Conservation (phyloP, 805 yeast genomes). For the Schwanniomyces pseudopolymorphus region DNA sequence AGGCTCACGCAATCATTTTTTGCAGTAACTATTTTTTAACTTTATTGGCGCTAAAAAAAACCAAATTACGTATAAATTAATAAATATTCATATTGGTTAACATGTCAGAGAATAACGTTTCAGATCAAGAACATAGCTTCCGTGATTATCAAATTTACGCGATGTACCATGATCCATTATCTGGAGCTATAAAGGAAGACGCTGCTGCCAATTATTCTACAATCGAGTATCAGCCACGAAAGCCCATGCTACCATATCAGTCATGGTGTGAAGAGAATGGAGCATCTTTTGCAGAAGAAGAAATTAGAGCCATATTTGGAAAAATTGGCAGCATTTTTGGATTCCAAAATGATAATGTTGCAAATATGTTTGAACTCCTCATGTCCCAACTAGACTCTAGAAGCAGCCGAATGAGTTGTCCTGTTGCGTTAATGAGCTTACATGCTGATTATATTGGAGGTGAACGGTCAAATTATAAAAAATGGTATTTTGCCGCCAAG, state of each 20-base stretch:
- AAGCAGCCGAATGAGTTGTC: conserved; percentile 73
- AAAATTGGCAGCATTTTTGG: conserved; percentile 69
- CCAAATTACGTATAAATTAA: background rate
- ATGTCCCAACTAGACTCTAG: conserved; percentile 84
- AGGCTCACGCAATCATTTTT: background rate
- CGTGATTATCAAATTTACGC: conserved; percentile 5
- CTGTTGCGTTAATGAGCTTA: conserved; percentile 66
- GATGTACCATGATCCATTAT: conserved; percentile 3
- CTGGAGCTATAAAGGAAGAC: background rate
- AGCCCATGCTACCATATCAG: conserved; percentile 5
- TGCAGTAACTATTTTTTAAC: background rate
- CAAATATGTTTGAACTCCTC: conserved; percentile 79
- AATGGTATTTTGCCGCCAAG: conserved; percentile 91
- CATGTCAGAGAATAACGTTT: background rate
- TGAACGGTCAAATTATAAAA: conserved; percentile 77
- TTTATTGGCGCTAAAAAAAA: background rate
- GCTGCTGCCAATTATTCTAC: background rate
- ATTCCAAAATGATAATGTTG: conserved; percentile 75
- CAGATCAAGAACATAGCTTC: background rate
- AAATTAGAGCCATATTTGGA: conserved; percentile 60
- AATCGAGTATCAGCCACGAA: background rate
- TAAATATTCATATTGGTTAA: background rate
- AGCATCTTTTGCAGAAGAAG: conserved; percentile 32
- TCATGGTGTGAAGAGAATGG: conserved; percentile 28
- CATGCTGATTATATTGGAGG: conserved; percentile 96